Evolutionary conservation across 139 green algal species (phyloP), one percentile per base, ranked within the genome.

Genomic region (Micractinium sp.): DNA sequence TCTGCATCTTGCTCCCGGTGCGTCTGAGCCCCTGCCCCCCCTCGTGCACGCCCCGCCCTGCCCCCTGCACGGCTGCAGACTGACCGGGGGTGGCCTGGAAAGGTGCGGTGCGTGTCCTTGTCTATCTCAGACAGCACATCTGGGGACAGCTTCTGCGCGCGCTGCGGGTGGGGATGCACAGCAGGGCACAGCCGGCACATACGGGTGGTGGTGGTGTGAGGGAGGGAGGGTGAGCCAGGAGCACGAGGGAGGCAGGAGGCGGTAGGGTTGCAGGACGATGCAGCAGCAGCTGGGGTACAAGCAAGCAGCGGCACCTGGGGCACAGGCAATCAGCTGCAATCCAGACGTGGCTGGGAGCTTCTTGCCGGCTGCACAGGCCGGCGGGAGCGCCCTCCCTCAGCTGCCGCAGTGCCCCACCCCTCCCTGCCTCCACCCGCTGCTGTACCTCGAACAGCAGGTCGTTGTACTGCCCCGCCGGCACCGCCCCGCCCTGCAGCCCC

Each of bases 31-130:
- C 47, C 47, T 56, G 47, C 5, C 5, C 47, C 47, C 47, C 9
- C 9, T 5, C 47, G 9, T 56, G 47, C 47, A 5, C 47, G 47
- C 47, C 47, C 47, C 9, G 47, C 47, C 47, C 47, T 9, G 47
- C 47, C 47, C 47, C n/a, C n/a, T n/a, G n/a, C n/a, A n/a, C n/a
- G n/a, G n/a, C n/a, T n/a, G n/a, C n/a, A n/a, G n/a, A 56, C 81
- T 15, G 67, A 93, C 91, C 74, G 86, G 7, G 81, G 75, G 79
- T 93, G 82, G 15, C 90, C 88, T 1, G 96, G 96, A 78, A 98
- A 98, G 1, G 95, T 98, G 47, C 96, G 91, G 81, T 91, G 90
- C 16, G 95, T 85, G 85, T 98, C 95, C 87, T 97, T 98, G 0
- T 98, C 94, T 29, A 98, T 98, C 33, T 95, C 93, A n/a, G 38